Conservation (phyloP, 768 basidiomycete species). For the Hypholoma fasciculare region DNA sequence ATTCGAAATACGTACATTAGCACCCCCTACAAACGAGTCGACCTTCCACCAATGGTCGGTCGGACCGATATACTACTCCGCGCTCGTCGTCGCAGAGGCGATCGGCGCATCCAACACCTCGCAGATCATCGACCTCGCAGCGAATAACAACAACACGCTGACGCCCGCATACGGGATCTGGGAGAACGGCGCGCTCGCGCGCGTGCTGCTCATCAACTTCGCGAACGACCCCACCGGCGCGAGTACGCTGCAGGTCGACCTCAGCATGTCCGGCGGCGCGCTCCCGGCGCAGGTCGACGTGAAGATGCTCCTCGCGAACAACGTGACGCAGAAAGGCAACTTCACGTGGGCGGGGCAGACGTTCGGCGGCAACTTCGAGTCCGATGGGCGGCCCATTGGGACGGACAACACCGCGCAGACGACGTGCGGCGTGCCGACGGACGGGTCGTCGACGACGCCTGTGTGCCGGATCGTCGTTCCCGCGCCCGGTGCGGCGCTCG, state of each 20-base stretch:
- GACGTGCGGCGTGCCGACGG: constrained; percentile 36
- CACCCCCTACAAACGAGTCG: constrained; percentile 53
- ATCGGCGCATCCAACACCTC: constrained; percentile 62
- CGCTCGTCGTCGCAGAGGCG: constrained; percentile 66
- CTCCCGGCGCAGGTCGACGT: constrained; percentile 51
- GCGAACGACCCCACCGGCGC: constrained; percentile 59
- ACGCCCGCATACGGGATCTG: constrained; percentile 73
- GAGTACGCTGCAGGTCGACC: constrained; percentile 50
- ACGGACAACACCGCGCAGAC: constrained; percentile 50
- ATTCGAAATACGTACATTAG: constrained; percentile 4
- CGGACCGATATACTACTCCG: constrained; percentile 72
- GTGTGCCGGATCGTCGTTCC: neutral
- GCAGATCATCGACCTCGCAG: constrained; percentile 32
- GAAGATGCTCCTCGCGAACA: constrained; percentile 54
- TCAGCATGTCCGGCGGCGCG: constrained; percentile 45
- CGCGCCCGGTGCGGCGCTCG: constrained; percentile 53
- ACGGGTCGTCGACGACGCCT: constrained; percentile 17
- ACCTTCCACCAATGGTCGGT: constrained; percentile 68
- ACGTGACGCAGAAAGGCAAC: constrained; percentile 53
- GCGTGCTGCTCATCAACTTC: constrained; percentile 74
- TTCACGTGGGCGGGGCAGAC: constrained; percentile 69
- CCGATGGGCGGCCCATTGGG: constrained; percentile 66
- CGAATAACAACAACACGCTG: constrained; percentile 24
- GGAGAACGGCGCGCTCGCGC: constrained; percentile 59
- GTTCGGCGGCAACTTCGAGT: constrained; percentile 56